phyloP scores from a whole-genome alignment of 148 eudicot genomes.

The Fagopyrum tataricum region DNA sequence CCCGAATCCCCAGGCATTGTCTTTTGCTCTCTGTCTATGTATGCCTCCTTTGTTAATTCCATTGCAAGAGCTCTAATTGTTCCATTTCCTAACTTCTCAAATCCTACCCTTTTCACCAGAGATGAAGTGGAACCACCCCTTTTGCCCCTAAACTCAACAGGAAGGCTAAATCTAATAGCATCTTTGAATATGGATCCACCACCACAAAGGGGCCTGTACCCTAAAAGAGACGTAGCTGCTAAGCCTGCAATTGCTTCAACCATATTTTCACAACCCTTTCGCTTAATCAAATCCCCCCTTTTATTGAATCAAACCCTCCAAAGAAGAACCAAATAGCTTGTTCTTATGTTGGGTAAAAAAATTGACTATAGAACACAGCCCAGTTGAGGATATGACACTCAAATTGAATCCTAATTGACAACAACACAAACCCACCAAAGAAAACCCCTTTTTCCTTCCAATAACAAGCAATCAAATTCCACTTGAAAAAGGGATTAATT shows the following conservation, averaged over 20 bases:
- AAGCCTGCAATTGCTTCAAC: constrained; percentile 50
- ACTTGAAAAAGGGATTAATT: not conserved
- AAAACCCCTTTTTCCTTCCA: constrained; percentile 5
- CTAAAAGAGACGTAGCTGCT: constrained; percentile 48
- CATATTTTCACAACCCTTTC: constrained; percentile 40
- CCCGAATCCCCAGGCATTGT: constrained; percentile 37
- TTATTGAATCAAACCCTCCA: constrained; percentile 1
- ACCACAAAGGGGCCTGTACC: constrained; percentile 37
- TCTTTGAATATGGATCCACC: constrained; percentile 25
- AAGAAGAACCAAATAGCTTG: constrained; percentile 1
- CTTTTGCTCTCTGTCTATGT: constrained; percentile 40
- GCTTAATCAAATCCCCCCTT: constrained; percentile 15
- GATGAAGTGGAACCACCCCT: constrained; percentile 15
- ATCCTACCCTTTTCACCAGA: constrained; percentile 21
- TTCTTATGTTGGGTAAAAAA: not conserved
- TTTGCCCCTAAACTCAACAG: constrained; percentile 19
- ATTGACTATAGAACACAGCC: constrained; percentile 2
- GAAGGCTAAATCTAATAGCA: constrained; percentile 21
- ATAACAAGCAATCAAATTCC: not conserved
- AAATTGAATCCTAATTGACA: constrained; percentile 1
- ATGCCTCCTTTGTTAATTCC: constrained; percentile 75
- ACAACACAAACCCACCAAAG: constrained; percentile 16
- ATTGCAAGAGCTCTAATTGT: constrained; percentile 55
- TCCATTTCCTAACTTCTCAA: constrained; percentile 19
- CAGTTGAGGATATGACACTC: not conserved